Conservation (phyloP, 495 filamentous ascomycete species). For the Penicillium waksmanii region DNA sequence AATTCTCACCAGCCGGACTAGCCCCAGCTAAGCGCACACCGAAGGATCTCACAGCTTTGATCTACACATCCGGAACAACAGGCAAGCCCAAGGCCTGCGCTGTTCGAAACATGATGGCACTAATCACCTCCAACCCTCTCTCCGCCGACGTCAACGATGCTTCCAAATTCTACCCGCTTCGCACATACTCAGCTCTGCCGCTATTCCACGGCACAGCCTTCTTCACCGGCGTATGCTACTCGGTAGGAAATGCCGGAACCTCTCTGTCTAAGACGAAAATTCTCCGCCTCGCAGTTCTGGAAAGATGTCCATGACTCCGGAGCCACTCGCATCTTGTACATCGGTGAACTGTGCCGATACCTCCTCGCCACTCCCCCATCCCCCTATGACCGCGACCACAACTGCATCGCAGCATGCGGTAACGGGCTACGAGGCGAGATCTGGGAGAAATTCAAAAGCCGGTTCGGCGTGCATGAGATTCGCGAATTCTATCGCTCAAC, state of each 20-base stretch:
- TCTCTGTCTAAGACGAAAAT: constrained; percentile 64
- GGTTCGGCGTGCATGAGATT: constrained; percentile 80
- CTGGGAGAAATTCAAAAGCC: constrained; percentile 82
- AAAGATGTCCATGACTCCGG: constrained; percentile 74
- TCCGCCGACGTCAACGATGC: constrained; percentile 40
- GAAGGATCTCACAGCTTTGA: constrained; percentile 67
- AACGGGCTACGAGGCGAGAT: constrained; percentile 92
- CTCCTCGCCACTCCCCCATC: constrained; percentile 75
- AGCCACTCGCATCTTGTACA: constrained; percentile 87
- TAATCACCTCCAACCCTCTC: constrained; percentile 48
- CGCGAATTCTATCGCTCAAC: constrained; percentile 91
- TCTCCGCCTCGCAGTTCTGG: constrained; percentile 88
- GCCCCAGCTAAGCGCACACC: constrained; percentile 40
- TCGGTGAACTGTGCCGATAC: constrained; percentile 92
- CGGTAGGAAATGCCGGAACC: constrained; percentile 45
- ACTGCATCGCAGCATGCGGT: constrained; percentile 75
- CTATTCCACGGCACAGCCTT: constrained; percentile 87
- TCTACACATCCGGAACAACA: constrained; percentile 88
- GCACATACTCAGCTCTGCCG: constrained; percentile 88
- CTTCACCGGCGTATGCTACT: constrained; percentile 60
- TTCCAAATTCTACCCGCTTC: constrained; percentile 57
- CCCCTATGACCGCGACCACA: constrained; percentile 74
- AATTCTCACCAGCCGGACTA: constrained; percentile 38
- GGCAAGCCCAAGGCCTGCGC: constrained; percentile 90
- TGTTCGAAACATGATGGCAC: constrained; percentile 61